These are phyloP conservation scores for Raddia guianensis DNA, from an alignment of 176 grass and related monocot species.

Conservation along the genomic window DNA sequence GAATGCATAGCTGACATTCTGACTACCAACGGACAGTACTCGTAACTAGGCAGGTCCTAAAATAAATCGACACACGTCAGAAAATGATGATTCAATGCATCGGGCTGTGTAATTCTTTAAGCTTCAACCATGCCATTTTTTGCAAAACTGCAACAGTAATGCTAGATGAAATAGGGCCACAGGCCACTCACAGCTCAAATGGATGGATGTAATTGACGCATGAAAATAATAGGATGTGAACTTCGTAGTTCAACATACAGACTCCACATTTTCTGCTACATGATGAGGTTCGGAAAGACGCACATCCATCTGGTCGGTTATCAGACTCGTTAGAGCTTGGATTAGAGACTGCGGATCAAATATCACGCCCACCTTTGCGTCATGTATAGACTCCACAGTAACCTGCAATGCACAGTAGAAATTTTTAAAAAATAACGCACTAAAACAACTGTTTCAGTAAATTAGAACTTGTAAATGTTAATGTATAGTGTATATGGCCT, in stretches of 20 bases:
- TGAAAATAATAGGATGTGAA: not conserved
- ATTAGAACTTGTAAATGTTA: no score
- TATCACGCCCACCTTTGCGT: slow-evolving; percentile 57
- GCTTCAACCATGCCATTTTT: not conserved
- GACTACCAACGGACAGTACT: no score
- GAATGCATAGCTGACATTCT: no score
- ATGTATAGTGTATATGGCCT: no score
- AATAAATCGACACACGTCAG: no score
- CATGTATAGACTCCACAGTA: slow-evolving; percentile 52
- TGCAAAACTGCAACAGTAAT: slow-evolving; percentile 24
- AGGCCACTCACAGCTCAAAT: not conserved
- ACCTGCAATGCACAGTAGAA: slow-evolving; percentile 46
- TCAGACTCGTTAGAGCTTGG: slow-evolving; percentile 66
- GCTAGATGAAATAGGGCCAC: slow-evolving; percentile 4
- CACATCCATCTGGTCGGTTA: slow-evolving; percentile 33
- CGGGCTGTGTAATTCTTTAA: no score
- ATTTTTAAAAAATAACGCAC: not conserved
- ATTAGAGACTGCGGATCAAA: slow-evolving; percentile 77
- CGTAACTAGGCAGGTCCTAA: no score
- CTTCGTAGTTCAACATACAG: slow-evolving; percentile 26
- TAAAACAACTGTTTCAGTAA: not conserved
- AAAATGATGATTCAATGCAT: no score
- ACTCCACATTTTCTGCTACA: slow-evolving; percentile 53
- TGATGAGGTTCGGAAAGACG: slow-evolving; percentile 16
- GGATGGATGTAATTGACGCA: not conserved